Base-by-base conservation (phyloP, 2,329 filamentous ascomycete species). In the Fusarium sp. region DNA sequence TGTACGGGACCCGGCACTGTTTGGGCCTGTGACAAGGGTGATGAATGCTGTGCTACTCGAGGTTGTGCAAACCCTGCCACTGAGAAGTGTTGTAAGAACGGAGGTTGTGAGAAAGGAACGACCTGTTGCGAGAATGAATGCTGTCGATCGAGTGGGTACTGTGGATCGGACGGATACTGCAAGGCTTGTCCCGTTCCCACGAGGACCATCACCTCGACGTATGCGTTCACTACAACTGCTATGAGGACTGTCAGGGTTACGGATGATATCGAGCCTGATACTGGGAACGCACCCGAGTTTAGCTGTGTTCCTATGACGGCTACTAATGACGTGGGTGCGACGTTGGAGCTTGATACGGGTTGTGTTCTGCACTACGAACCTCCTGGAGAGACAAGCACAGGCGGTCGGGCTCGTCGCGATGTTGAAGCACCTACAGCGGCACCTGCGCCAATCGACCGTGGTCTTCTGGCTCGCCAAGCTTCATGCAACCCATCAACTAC, bases 121-220 rank as follows among this genome's bases (percentile, higher is more conserved):
- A 64, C 61, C 0, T 64, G 61, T 16, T 64, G 61, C 1, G 59
- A 58, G 1, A 63, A 64, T 1, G 61, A 64, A 20, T 64, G 61
- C 3, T 64, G 61, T 14, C 21, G 20, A 0, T 48, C 59, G 0
- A 32, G 13, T 34, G 61, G 27, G 1, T 64, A 64, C n/a, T 64
- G 61, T 9, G 61, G 32, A 1, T 63, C 59, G 0, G 59, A 64
- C 5, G 61, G 61, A 0, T 63, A 46, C 3, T 64, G 61, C 5
- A 63, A 63, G n/a, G 23, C 28, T 11, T 64, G 61, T 20, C 61
- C 61, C 4, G 59, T 40, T 5, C 43, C 59, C 2, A 64, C 61
- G 1, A 23, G 3, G 8, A 64, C 20, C 1, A 41, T 64, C 10
- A 63, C 45, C 2, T 64, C 61, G 0, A 64, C 59, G 0, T 51